Conservation (phyloP, 2,329 filamentous ascomycete genomes). For the Fusarium longipes region DNA sequence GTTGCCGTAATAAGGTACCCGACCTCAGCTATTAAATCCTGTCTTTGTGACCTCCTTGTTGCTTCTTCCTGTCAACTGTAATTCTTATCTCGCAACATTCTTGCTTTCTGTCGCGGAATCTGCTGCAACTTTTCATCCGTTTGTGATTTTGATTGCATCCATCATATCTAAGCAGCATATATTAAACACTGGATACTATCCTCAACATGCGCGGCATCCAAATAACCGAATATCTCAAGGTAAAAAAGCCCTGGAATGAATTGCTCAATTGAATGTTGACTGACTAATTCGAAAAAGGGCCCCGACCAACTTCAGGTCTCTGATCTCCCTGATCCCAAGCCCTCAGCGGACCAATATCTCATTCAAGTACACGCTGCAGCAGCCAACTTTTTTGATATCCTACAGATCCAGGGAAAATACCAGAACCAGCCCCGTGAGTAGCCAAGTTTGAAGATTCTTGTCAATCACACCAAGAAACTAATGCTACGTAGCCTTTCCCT, state of each 20-base stretch:
- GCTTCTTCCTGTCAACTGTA: background rate
- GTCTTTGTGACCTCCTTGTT: slow-evolving; percentile 5
- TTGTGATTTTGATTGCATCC: background rate
- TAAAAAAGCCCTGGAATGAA: slow-evolving; percentile 48
- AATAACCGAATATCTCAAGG: slow-evolving; percentile 79
- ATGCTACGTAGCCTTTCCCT: slow-evolving; percentile 72
- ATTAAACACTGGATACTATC: background rate
- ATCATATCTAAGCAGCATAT: background rate
- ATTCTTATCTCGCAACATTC: background rate
- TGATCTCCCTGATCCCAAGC: slow-evolving; percentile 78
- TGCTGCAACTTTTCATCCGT: background rate
- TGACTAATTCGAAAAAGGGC: slow-evolving; percentile 61
- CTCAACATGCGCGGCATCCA: slow-evolving; percentile 79
- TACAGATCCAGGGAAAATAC: slow-evolving; percentile 96
- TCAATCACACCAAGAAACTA: background rate
- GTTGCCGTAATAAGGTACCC: slow-evolving; percentile 15
- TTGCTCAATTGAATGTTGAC: background rate
- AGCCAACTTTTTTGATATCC: slow-evolving; percentile 96
- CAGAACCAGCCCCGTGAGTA: slow-evolving; percentile 81
- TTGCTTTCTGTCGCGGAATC: background rate
- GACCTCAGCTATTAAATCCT: slow-evolving; percentile 29
- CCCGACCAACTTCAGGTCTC: slow-evolving; percentile 82
- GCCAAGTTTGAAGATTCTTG: background rate
- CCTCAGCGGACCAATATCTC: slow-evolving; percentile 80
- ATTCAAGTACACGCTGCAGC: slow-evolving; percentile 88